Percentiles rank a stretch among this genome's conserved stretches.
Evolutionary conservation across 495 filamentous ascomycete genomes (phyloP).

Genomic region (Penicillium desertorum): DNA sequence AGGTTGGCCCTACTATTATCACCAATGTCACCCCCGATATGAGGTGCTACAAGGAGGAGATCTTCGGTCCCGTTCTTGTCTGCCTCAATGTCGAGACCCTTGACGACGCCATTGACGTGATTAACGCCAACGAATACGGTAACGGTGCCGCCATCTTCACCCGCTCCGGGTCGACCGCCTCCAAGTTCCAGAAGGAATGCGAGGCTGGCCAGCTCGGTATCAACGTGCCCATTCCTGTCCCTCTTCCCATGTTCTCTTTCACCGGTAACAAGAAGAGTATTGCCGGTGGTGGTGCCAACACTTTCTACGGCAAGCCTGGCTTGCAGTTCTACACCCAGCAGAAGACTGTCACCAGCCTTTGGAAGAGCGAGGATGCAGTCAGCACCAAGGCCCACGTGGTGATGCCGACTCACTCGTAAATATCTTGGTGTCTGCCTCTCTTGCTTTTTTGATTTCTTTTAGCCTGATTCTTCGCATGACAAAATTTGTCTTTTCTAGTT

Average conservation of each 20-base stretch:
- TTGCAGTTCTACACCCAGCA: slow-evolving; percentile 93
- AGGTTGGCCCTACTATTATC: slow-evolving; percentile 90
- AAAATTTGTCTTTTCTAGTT: slow-evolving; percentile 2
- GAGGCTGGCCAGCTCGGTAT: slow-evolving; percentile 59
- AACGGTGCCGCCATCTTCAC: slow-evolving; percentile 73
- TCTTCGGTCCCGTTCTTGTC: slow-evolving; percentile 83
- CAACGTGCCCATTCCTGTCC: slow-evolving; percentile 78
- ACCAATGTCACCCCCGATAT: slow-evolving; percentile 87
- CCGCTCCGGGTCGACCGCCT: slow-evolving; percentile 59
- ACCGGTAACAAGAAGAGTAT: slow-evolving; percentile 98
- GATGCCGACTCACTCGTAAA: slow-evolving; percentile 82
- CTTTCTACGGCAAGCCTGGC: slow-evolving; percentile 92
- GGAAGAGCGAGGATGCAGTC: slow-evolving; percentile 82
- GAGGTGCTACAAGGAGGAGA: slow-evolving; percentile 94
- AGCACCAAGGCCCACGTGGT: slow-evolving; percentile 75
- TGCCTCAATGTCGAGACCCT: slow-evolving; percentile 70
- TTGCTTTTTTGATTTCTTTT: slow-evolving; percentile 1
- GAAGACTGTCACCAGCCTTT: slow-evolving; percentile 95
- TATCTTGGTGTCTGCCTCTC: not conserved
- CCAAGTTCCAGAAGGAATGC: slow-evolving; percentile 62
- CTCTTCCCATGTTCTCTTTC: slow-evolving; percentile 94
- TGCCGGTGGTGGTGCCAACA: slow-evolving; percentile 88
- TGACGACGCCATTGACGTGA: slow-evolving; percentile 68
- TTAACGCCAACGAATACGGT: slow-evolving; percentile 70
- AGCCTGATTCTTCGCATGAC: slow-evolving; percentile 1